Evolutionary conservation across 2,329 filamentous ascomycete genomes (phyloP), one percentile per base, ranked within the genome.

Genomic region (Fusarium temperatum): DNA sequence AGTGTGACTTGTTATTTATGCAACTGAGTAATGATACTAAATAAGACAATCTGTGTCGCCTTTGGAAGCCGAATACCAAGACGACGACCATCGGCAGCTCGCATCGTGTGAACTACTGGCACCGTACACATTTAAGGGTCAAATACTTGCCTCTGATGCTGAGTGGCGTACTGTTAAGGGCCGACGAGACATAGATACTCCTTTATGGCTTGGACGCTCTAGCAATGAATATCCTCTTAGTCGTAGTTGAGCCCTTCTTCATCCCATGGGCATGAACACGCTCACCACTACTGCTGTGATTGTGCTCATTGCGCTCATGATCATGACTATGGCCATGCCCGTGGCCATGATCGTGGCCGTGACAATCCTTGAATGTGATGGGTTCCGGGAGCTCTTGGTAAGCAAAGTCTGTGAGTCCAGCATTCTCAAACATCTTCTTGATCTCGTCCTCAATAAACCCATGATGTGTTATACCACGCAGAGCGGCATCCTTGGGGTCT

Each of bases 361-460:
- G 70, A 8, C 48, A 53, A 30, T 54, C 64, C 4, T 74, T 63
- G 64, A 90, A 85, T 44, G 85, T 82, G 20, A 89, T 77, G 18
- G 86, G 87, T 63, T 87, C 84, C 3, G 87, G 83, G 65, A 92
- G 77, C 22, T 87, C 82, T 75, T 87, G 81, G 63, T 92, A 88
- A 15, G 84, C 85, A 77, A 94, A 92, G n/a, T 82, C 81, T 0
- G 83, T 87, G 24, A 87, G 84, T 0, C 92, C 92, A 2, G 92
- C 92, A n/a, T 84, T 83, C 64, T 87, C 85, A 76, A 93, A 94
- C 73, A 94, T 87, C 28, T 82, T 80, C 76, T 84, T 85, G 58
- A 94, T 88, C 35, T 88, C 84, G 17, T 87, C 85, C 78, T 89
- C 83, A 3, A 85, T 87, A 80, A 95, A 95, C 1, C 93, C 92